phyloP scores from a whole-genome alignment of 179 eudicot species.

The Gypsophila paniculata region DNA sequence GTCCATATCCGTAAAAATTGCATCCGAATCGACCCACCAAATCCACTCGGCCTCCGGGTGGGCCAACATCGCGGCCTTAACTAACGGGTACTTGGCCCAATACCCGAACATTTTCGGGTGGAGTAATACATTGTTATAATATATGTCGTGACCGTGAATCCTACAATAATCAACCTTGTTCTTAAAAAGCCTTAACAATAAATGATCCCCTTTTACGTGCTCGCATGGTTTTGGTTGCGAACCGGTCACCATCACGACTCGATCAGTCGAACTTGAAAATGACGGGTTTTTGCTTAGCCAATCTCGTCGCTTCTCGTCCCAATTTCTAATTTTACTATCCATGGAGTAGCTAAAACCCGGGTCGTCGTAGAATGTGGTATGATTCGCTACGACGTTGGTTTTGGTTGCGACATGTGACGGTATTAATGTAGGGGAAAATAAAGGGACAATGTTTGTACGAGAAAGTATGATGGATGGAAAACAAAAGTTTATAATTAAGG shows the following conservation, averaged over 20 bases:
- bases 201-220: constrained; percentile 27
- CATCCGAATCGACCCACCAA: constrained; percentile 44
- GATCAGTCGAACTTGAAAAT: constrained; percentile 3
- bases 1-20: constrained; percentile 45
- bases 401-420: not conserved
- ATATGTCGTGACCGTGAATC: constrained; percentile 31
- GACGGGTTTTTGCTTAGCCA: constrained; percentile 28
- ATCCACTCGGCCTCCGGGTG: constrained; percentile 48
- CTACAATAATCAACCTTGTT: constrained; percentile 39
- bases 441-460: not conserved
- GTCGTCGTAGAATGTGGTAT: constrained; percentile 32
- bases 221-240: constrained; percentile 34
- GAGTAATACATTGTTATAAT: constrained; percentile 34
- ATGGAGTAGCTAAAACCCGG: constrained; percentile 25
- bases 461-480: not conserved
- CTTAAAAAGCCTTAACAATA: constrained; percentile 31
- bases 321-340: constrained; percentile 19
- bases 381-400: not conserved
- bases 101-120: constrained; percentile 34
- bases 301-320: constrained; percentile 33
- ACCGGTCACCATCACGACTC: constrained; percentile 35
- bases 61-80: constrained; percentile 38
- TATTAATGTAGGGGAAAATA: not conserved
- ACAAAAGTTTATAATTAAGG: not conserved
- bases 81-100: constrained; percentile 40